These are phyloP conservation scores for Eleusine indica DNA, from an alignment of 176 grass and related monocot genomes.

Conservation along the genomic window DNA sequence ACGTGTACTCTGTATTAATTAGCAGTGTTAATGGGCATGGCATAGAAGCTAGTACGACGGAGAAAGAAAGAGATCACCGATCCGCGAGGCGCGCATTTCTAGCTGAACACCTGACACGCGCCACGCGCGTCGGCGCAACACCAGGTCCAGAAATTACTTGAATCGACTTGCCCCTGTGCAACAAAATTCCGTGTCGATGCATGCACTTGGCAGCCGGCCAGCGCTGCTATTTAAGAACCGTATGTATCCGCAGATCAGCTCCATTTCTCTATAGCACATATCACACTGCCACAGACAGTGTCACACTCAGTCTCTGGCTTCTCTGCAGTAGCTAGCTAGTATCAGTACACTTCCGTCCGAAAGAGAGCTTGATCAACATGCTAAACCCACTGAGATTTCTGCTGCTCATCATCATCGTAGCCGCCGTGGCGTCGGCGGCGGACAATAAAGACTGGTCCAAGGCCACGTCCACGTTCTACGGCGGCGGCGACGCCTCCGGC, in stretches of 20 bases:
- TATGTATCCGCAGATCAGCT: neutral
- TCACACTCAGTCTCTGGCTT: neutral
- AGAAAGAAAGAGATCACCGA: neutral
- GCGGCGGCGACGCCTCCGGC: slow-evolving; percentile 67
- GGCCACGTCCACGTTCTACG: slow-evolving; percentile 68
- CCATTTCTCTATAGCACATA: neutral
- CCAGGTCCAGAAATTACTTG: neutral
- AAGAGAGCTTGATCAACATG: neutral
- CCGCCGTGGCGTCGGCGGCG: neutral
- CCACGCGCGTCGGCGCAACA: too few relatives aligned
- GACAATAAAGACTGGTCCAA: neutral
- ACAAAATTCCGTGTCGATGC: neutral
- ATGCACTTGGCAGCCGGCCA: neutral
- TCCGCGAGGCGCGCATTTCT: neutral
- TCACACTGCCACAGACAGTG: neutral
- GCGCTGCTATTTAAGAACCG: neutral
- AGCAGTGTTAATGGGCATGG: too few relatives aligned
- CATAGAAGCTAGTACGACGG: neutral
- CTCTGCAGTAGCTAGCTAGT: neutral
- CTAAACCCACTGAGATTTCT: neutral
- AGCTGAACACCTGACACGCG: neutral
- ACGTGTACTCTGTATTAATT: too few relatives aligned
- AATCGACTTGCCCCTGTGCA: too few relatives aligned
- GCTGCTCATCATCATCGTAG: neutral
- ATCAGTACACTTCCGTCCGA: neutral